These are phyloP conservation scores for Aspergillus pseudoterreus DNA, from an alignment of 2,329 filamentous ascomycete species.

Conservation along the genomic window DNA sequence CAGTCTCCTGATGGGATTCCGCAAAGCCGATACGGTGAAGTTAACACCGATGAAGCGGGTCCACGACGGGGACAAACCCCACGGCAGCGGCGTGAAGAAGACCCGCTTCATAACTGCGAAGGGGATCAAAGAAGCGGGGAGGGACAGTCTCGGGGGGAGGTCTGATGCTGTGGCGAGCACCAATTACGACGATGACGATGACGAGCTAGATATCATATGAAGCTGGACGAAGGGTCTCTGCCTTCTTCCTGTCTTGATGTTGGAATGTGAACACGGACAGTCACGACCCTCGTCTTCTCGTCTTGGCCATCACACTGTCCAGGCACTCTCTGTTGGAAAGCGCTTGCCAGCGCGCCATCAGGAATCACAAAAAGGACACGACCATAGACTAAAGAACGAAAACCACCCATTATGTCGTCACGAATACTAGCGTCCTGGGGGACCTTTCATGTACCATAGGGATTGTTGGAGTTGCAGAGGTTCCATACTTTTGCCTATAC, in stretches of 20 bases:
- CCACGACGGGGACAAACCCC: slow-evolving; percentile 31
- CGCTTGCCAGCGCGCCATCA: neutral
- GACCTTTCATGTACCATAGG: neutral
- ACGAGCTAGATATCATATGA: slow-evolving; percentile 48
- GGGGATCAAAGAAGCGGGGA: slow-evolving; percentile 71
- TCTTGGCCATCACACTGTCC: neutral
- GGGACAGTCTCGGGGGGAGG: slow-evolving; percentile 62
- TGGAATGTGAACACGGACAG: neutral
- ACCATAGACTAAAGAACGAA: neutral
- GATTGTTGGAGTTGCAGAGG: slow-evolving; percentile 1
- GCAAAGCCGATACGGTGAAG: slow-evolving; percentile 37
- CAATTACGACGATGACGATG: slow-evolving; percentile 52
- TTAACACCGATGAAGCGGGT: slow-evolving; percentile 40
- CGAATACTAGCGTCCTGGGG: slow-evolving; percentile 2
- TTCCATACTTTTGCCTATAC: slow-evolving; percentile 5
- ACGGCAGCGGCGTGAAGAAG: slow-evolving; percentile 53
- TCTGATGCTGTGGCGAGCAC: slow-evolving; percentile 40
- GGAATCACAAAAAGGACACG: neutral
- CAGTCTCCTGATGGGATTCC: slow-evolving; percentile 23
- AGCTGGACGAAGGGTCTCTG: neutral
- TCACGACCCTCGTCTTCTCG: neutral
- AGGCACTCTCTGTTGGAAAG: neutral
- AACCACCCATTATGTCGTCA: slow-evolving; percentile 1
- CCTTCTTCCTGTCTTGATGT: neutral
- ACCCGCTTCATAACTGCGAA: slow-evolving; percentile 76